Evolutionary conservation across 768 basidiomycete genomes (phyloP).

Genomic region (Russula dissimulans): DNA sequence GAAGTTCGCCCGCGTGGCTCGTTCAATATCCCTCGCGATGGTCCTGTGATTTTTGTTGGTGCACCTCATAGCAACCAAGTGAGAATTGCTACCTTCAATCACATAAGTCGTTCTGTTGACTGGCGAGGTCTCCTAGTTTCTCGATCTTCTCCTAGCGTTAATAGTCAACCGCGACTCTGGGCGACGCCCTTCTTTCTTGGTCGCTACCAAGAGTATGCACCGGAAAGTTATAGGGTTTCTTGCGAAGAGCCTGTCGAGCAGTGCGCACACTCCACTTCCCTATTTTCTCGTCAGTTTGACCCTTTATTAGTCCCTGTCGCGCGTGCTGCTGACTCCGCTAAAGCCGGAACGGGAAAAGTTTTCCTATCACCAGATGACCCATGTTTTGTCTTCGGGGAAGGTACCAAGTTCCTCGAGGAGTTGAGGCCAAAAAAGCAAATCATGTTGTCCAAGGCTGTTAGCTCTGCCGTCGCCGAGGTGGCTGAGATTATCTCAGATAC

Average conservation of each 20-base stretch:
- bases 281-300: neutral
- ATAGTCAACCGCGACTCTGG: constrained; percentile 77
- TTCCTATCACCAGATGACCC: constrained; percentile 68
- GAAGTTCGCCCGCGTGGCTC: constrained; percentile 90
- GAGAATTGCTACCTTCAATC: constrained; percentile 7
- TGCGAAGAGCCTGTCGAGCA: constrained; percentile 76
- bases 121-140: constrained; percentile 48
- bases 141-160: constrained; percentile 79
- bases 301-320: constrained; percentile 70
- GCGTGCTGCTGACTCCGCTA: constrained; percentile 82
- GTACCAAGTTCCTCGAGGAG: constrained; percentile 67
- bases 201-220: constrained; percentile 83
- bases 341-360: constrained; percentile 64
- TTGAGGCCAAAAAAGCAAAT: constrained; percentile 77
- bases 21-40: constrained; percentile 84
- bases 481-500: constrained; percentile 86
- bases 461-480: constrained; percentile 73
- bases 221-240: constrained; percentile 67
- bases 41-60: constrained; percentile 88
- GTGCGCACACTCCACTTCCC: constrained; percentile 35
- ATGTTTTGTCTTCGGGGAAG: constrained; percentile 68
- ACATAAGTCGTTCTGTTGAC: neutral
- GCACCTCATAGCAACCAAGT: constrained; percentile 92
- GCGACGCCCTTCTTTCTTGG: constrained; percentile 74
- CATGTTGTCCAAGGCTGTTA: constrained; percentile 72